phyloP scores from a whole-genome alignment of 352 stramenopile species.

The Phytophthora tentaculata region DNA sequence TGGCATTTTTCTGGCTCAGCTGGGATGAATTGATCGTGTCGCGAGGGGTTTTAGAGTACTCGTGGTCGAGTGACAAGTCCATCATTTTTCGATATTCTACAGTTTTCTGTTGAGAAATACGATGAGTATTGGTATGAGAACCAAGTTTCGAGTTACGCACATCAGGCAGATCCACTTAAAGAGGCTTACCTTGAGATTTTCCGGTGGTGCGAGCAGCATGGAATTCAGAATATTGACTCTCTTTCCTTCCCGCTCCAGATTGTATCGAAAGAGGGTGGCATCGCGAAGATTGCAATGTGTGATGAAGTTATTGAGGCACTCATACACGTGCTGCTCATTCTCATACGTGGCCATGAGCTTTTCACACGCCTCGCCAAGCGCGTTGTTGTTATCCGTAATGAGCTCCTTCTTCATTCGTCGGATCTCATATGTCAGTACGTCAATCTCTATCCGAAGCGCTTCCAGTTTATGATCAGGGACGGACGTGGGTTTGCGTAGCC shows the following conservation, averaged over 20 bases:
- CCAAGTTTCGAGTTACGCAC: background rate
- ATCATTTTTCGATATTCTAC: constrained; percentile 47
- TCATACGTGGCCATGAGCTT: constrained; percentile 67
- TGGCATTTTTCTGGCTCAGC: background rate
- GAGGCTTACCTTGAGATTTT: constrained; percentile 58
- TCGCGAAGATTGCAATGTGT: constrained; percentile 54
- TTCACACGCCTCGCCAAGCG: constrained; percentile 63
- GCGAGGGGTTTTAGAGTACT: constrained; percentile 17
- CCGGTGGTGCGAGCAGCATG: constrained; percentile 51
- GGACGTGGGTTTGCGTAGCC: constrained; percentile 7
- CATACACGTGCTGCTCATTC: constrained; percentile 78
- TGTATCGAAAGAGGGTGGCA: constrained; percentile 51
- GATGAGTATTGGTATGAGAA: background rate
- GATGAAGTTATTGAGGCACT: constrained; percentile 71
- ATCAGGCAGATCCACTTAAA: background rate
- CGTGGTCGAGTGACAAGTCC: constrained; percentile 40
- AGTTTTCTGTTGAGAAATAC: constrained; percentile 33
- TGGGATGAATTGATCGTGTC: background rate
- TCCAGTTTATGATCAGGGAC: constrained; percentile 24
- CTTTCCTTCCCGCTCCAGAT: constrained; percentile 61
- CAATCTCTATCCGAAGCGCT: constrained; percentile 56
- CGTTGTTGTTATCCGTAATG: constrained; percentile 53
- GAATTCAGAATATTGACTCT: constrained; percentile 69
- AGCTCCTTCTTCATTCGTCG: constrained; percentile 54
- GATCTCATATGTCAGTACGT: constrained; percentile 61